Percentiles rank a stretch among this genome's conserved stretches.
Conservation (phyloP, 1,284 basidiomycete genomes). For the Trichosporon ovoides region DNA sequence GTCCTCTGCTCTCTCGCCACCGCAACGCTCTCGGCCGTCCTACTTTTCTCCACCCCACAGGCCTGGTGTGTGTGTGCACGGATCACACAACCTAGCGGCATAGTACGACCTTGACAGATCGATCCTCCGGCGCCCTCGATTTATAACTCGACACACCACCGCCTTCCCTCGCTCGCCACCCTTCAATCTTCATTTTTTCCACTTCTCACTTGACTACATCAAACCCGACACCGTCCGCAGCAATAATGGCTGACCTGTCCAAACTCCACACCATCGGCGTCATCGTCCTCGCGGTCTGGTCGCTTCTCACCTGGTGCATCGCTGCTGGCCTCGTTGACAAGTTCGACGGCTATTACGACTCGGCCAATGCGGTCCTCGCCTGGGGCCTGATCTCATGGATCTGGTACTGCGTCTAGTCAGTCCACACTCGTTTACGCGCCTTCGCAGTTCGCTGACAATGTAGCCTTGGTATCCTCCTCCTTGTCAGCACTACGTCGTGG, state of each 20-base stretch:
- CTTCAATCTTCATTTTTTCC: neutral
- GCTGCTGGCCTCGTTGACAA: neutral
- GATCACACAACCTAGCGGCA: too few relatives aligned
- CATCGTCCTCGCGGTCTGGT: neutral
- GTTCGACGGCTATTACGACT: neutral
- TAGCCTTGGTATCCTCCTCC: neutral
- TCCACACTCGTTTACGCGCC: neutral
- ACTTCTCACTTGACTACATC: neutral
- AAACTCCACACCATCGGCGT: neutral
- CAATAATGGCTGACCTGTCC: neutral
- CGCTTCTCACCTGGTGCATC: neutral
- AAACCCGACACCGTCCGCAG: neutral
- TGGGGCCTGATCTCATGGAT: neutral
- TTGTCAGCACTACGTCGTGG: neutral
- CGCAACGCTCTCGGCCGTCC: neutral
- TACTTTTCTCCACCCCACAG: neutral
- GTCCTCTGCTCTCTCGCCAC: neutral
- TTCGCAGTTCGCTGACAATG: neutral
- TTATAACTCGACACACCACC: neutral
- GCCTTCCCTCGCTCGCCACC: neutral
- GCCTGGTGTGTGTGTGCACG: neutral
- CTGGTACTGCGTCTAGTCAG: conserved; percentile 1
- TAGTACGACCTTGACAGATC: too few relatives aligned
- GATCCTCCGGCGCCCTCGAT: too few relatives aligned
- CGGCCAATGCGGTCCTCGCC: neutral